Percentiles rank a stretch among this genome's conserved stretches.
These are phyloP conservation scores for Picea engelmannii DNA, from an alignment of 83 land plant species.

Conservation along the genomic window DNA sequence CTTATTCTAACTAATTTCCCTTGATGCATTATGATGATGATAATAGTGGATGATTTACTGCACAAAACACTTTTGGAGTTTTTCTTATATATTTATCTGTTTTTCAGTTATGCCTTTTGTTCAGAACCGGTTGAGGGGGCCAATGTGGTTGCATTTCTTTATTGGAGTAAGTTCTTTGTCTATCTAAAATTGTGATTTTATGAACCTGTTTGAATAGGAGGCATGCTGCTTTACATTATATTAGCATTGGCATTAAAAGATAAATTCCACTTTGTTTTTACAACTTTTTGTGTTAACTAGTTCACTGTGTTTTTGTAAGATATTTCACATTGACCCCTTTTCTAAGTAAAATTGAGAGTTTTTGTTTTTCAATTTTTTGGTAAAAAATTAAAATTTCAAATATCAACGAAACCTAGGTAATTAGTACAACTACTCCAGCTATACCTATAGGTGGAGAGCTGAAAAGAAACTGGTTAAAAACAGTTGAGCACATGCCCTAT, in stretches of 20 bases:
- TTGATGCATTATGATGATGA: background rate
- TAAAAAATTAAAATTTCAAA: too few relatives aligned
- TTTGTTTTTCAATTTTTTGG: too few relatives aligned
- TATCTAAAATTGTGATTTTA: background rate
- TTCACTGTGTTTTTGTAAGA: background rate
- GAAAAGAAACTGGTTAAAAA: too few relatives aligned
- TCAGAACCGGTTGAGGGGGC: constrained; percentile 6
- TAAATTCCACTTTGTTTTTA: background rate
- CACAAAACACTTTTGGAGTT: background rate
- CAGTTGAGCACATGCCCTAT: too few relatives aligned
- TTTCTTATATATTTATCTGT: background rate
- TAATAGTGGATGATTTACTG: background rate
- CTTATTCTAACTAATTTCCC: background rate
- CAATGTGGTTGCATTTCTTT: constrained; percentile 16
- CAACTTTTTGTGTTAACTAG: background rate
- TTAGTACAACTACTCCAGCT: too few relatives aligned
- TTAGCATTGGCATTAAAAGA: background rate
- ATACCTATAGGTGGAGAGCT: too few relatives aligned
- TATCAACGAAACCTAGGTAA: too few relatives aligned
- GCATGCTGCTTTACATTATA: background rate
- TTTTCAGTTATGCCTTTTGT: constrained; percentile 17
- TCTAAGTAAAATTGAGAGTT: background rate
- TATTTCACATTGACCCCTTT: background rate
- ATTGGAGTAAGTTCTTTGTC: constrained; percentile 9
- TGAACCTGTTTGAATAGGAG: background rate